Conservation (phyloP, 1,139 yeast species). For the Hyphopichia buzzinii region DNA sequence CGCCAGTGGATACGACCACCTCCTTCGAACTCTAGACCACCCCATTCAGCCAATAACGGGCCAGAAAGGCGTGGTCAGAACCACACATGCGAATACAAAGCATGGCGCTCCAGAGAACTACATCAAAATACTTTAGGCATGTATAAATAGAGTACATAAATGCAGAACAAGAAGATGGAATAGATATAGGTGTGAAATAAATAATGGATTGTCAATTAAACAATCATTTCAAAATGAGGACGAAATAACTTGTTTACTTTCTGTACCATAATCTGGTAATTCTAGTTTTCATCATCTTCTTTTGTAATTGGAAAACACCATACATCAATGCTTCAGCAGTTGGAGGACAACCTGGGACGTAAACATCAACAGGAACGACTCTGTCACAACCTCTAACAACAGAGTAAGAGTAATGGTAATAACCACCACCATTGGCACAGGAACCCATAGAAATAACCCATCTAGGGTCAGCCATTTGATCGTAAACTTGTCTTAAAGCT, state of each 20-base stretch:
- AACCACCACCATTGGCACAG: slow-evolving; percentile 94
- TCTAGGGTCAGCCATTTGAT: slow-evolving; percentile 93
- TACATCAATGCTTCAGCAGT: slow-evolving; percentile 89
- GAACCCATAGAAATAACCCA: slow-evolving; percentile 93
- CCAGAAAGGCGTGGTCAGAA: too few relatives aligned
- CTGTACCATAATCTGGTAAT: slow-evolving; percentile 87
- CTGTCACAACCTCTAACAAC: slow-evolving; percentile 92
- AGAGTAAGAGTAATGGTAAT: slow-evolving; percentile 85
- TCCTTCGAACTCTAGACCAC: too few relatives aligned
- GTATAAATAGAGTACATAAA: neutral
- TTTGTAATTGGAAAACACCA: slow-evolving; percentile 84
- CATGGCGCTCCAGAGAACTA: too few relatives aligned
- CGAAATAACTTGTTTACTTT: slow-evolving; percentile 43
- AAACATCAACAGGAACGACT: slow-evolving; percentile 83
- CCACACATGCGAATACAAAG: too few relatives aligned
- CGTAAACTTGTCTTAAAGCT: slow-evolving; percentile 88
- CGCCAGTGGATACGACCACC: too few relatives aligned
- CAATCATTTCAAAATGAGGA: too few relatives aligned
- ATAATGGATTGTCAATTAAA: too few relatives aligned
- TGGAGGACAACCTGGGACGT: slow-evolving; percentile 94
- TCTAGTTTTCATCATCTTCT: slow-evolving; percentile 82
- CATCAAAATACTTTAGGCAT: neutral
- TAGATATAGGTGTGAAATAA: neutral
- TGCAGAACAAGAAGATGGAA: neutral
- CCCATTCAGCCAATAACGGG: too few relatives aligned